Conservation (phyloP, 257 asterid species). For the Ilex aquifolium region DNA sequence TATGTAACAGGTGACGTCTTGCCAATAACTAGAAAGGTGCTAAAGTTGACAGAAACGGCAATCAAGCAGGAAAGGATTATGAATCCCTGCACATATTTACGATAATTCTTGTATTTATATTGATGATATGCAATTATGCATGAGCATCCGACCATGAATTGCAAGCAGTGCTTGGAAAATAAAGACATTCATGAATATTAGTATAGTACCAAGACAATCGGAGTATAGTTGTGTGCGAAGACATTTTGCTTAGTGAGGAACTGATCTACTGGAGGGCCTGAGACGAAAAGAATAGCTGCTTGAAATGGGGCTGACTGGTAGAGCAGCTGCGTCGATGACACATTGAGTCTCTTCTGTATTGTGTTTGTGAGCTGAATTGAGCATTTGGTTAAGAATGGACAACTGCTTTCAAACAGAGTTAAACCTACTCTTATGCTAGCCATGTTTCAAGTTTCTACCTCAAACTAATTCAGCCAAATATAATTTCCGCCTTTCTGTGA, state of each 20-base stretch:
- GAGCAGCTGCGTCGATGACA: constrained; percentile 72
- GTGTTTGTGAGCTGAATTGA: constrained; percentile 77
- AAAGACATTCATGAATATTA: too few species aligned
- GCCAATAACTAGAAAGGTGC: constrained; percentile 89
- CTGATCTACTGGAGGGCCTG: constrained; percentile 74
- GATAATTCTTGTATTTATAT: too few species aligned
- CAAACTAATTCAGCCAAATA: too few species aligned
- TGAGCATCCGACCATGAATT: too few species aligned
- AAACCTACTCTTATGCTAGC: too few species aligned
- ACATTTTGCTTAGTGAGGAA: constrained; percentile 67
- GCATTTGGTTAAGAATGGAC: constrained; percentile 14
- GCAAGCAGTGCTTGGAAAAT: too few species aligned
- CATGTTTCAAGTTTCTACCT: too few species aligned
- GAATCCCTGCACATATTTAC: constrained; percentile 44
- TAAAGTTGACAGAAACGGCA: constrained; percentile 86
- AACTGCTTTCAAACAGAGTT: too few species aligned
- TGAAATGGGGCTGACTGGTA: constrained; percentile 95
- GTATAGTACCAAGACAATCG: constrained; percentile 48
- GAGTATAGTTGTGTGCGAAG: constrained; percentile 63
- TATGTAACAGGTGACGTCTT: constrained; percentile 96
- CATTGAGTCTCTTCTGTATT: constrained; percentile 76
- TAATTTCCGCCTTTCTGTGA: too few species aligned
- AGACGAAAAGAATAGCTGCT: constrained; percentile 64
- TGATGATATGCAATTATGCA: too few species aligned
- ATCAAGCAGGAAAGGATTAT: constrained; percentile 76